Evolutionary conservation across 2,329 filamentous ascomycete species (phyloP).

Genomic region (Cercospora sp.): DNA sequence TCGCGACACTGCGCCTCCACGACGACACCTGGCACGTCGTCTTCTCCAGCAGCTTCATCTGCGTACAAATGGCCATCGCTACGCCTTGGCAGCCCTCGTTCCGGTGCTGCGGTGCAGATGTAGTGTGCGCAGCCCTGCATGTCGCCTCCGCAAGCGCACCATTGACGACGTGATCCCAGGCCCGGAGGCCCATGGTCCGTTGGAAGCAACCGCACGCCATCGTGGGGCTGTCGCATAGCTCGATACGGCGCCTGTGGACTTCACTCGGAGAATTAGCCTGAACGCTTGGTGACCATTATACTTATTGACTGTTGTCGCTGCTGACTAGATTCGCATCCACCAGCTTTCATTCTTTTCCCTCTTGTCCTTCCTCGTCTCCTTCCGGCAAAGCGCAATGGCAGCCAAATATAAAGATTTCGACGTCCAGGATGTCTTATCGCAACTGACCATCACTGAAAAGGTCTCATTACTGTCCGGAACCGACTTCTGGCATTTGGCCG

Average conservation of each 20-base stretch:
- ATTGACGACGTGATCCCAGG: background rate
- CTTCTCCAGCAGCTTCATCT: background rate
- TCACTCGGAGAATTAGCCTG: constrained; percentile 4
- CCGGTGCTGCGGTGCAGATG: background rate
- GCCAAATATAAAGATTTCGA: constrained; percentile 32
- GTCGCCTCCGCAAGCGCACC: constrained; percentile 5
- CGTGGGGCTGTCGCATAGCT: background rate
- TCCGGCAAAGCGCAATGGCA: constrained; percentile 6
- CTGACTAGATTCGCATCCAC: background rate
- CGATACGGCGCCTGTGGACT: background rate
- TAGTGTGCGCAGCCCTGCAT: background rate
- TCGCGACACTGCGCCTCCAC: background rate
- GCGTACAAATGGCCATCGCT: background rate
- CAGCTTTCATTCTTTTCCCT: background rate
- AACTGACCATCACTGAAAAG: constrained; percentile 37
- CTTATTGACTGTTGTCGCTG: background rate
- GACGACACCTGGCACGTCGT: background rate
- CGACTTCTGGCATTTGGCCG: constrained; percentile 70
- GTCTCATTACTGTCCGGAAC: constrained; percentile 41
- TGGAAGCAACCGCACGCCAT: constrained; percentile 2
- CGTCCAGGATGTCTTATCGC: constrained; percentile 35
- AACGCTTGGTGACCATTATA: background rate
- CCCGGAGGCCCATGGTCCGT: constrained; percentile 12
- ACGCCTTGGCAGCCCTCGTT: background rate
- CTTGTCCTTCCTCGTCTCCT: background rate